Conservation (phyloP, 1,139 yeast genomes). For the Geotrichum bryndzae region DNA sequence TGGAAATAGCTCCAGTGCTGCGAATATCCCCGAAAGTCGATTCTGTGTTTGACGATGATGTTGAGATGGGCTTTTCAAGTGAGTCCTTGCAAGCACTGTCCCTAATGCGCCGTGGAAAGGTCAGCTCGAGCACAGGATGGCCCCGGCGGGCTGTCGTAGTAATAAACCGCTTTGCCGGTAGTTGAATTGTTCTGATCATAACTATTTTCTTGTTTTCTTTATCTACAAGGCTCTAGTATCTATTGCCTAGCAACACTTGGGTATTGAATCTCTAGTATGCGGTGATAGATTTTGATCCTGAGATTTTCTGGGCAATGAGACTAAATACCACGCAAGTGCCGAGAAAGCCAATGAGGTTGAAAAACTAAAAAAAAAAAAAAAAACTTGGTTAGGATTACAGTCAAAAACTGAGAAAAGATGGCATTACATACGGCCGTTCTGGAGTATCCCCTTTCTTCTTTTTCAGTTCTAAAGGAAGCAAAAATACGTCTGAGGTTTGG, state of each 20-base stretch:
- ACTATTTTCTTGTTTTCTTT: background rate
- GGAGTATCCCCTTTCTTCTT: slow-evolving; percentile 72
- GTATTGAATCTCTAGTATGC: background rate
- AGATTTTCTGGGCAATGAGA: slow-evolving; percentile 61
- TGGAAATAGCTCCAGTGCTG: background rate
- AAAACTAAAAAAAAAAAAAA: slow-evolving; percentile 40
- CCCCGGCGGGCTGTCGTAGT: background rate
- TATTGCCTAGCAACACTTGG: background rate
- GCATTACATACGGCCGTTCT: slow-evolving; percentile 51
- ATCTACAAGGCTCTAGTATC: background rate
- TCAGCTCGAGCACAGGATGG: background rate
- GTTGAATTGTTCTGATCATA: background rate
- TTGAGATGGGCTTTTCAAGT: background rate
- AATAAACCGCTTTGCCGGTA: background rate
- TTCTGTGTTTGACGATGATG: background rate
- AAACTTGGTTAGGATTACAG: background rate
- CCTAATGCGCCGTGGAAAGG: background rate
- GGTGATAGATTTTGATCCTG: slow-evolving; percentile 20
- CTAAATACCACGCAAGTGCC: slow-evolving; percentile 79
- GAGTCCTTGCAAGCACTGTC: background rate
- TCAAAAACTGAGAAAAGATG: background rate
- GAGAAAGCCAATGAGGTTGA: slow-evolving; percentile 70
- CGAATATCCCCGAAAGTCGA: no score
- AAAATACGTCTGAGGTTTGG: slow-evolving; percentile 71
- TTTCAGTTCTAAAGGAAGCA: slow-evolving; percentile 78